Percentiles rank a stretch among this genome's conserved stretches.
phyloP scores from a whole-genome alignment of 176 grass and related monocot genomes.

The Areca catechu region DNA sequence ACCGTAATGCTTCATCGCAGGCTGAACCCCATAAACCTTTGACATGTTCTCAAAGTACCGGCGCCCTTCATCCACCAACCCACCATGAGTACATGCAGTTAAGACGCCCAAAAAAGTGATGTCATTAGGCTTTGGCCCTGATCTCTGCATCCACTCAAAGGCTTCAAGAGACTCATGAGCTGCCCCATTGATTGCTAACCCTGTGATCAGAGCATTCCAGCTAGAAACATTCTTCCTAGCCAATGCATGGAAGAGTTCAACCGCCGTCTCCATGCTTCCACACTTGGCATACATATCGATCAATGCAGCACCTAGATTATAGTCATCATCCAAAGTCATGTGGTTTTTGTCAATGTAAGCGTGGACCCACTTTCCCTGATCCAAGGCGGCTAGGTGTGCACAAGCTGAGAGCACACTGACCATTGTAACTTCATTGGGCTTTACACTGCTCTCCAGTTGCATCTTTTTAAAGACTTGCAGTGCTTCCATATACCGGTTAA shows the following conservation, averaged over 20 bases:
- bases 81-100: conserved; percentile 53
- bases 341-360: conserved; percentile 50
- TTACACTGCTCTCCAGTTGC: conserved; percentile 23
- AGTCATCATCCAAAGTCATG: conserved; percentile 50
- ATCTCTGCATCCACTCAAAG: conserved; percentile 53
- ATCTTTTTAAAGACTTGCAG: conserved; percentile 51
- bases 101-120: conserved; percentile 49
- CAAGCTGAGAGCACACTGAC: conserved; percentile 65
- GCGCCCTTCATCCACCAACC: conserved; percentile 41
- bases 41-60: conserved; percentile 49
- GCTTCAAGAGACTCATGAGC: conserved; percentile 31
- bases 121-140: conserved; percentile 28
- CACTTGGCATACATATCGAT: conserved; percentile 78
- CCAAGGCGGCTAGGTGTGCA: conserved; percentile 36
- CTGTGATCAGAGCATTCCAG: conserved; percentile 67
- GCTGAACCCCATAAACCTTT: conserved; percentile 29
- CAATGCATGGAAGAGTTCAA: conserved; percentile 42
- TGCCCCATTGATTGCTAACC: conserved; percentile 40
- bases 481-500: conserved; percentile 25
- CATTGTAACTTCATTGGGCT: conserved; percentile 77
- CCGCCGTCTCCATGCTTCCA: conserved; percentile 32
- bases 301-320: conserved; percentile 60
- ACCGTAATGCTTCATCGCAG: conserved; percentile 50
- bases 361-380: conserved; percentile 58
- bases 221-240: conserved; percentile 45